Evolutionary conservation across 805 yeast species (phyloP).

Genomic region (Jamesozyma jinghongensis): DNA sequence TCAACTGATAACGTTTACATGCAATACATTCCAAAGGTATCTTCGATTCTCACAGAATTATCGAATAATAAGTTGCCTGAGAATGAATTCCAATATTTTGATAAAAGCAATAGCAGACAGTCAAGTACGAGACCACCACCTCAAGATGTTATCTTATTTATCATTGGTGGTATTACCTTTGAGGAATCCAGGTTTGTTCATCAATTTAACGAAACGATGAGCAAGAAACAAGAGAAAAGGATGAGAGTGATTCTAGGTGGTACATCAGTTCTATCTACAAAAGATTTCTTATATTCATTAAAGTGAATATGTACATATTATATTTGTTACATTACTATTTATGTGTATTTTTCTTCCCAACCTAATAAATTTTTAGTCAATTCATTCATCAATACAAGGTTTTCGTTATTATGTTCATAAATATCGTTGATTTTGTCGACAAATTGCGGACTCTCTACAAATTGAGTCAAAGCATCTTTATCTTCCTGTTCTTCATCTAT

Average conservation of each 20-base stretch:
- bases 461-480: conserved; percentile 41
- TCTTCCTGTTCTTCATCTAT: conserved; percentile 63
- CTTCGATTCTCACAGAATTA: conserved; percentile 27
- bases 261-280: conserved; percentile 46
- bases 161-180: conserved; percentile 84
- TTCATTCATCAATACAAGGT: conserved; percentile 57
- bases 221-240: conserved; percentile 30
- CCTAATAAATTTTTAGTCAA: conserved; percentile 58
- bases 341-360: conserved; percentile 59
- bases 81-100: conserved; percentile 32
- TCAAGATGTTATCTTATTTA: conserved; percentile 61
- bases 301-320: conserved; percentile 2
- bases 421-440: conserved; percentile 35
- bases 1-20: conserved; percentile 66
- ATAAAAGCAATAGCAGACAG: background rate
- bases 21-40: conserved; percentile 78
- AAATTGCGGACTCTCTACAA: conserved; percentile 35
- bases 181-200: conserved; percentile 84
- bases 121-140: conserved; percentile 19
- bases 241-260: conserved; percentile 78
- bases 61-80: conserved; percentile 31
- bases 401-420: conserved; percentile 46
- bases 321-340: background rate
- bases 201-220: conserved; percentile 47
- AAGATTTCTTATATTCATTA: conserved; percentile 29